phyloP scores from a whole-genome alignment of 2,329 filamentous ascomycete genomes.

The Apiospora rasikravindrae region DNA sequence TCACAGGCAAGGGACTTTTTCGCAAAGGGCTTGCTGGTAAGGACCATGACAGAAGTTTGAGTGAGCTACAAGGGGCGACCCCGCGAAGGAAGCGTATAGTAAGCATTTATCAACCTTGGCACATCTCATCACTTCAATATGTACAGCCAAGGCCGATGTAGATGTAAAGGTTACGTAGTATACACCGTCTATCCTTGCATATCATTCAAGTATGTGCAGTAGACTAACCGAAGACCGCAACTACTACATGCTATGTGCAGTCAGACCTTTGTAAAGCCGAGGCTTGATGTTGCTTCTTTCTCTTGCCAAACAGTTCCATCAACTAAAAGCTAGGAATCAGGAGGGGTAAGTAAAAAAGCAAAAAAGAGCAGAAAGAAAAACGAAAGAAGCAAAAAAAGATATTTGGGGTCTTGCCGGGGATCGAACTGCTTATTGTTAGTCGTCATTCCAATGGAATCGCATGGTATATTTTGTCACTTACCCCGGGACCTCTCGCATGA shows the following conservation, averaged over 20 bases:
- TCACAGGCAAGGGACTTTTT: not conserved
- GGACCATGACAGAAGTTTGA: not conserved
- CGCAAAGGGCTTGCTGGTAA: not conserved
- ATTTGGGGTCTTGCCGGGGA: conserved; percentile 8
- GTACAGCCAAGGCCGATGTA: not conserved
- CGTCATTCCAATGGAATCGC: too few species aligned
- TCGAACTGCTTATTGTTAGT: conserved; percentile 2
- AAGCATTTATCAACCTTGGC: not conserved
- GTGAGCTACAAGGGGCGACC: not conserved
- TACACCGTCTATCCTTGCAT: not conserved
- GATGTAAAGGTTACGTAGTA: not conserved
- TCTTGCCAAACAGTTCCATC: not conserved
- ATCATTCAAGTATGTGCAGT: not conserved
- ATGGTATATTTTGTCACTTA: not conserved
- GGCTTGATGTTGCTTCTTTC: not conserved
- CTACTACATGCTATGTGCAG: not conserved
- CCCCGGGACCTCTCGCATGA: conserved; percentile 13
- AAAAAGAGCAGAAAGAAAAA: not conserved
- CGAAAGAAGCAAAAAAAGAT: not conserved
- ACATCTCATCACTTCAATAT: not conserved
- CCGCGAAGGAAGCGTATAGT: not conserved
- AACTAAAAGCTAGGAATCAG: not conserved
- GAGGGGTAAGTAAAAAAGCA: not conserved
- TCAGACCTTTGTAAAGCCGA: not conserved
- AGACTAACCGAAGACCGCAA: too few species aligned